A percentile compares a stretch with the other conserved stretches of the same genome.
Evolutionary conservation across 2,329 filamentous ascomycete genomes (phyloP).

Genomic region (Pochonia chlamydosporia): DNA sequence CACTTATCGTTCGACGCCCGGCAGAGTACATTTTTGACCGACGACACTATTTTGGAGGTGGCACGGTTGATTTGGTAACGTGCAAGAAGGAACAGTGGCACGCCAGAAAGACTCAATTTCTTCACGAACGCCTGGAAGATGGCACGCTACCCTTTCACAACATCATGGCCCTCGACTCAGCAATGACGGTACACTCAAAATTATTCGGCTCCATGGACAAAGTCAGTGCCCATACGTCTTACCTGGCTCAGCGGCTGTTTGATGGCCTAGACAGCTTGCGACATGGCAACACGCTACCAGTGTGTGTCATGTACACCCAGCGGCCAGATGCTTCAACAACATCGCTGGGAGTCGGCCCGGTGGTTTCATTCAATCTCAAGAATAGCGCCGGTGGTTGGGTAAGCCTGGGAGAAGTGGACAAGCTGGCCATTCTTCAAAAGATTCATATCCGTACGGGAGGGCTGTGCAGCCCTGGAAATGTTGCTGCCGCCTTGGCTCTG

Average conservation of each 20-base stretch:
- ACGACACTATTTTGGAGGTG: constrained; percentile 84
- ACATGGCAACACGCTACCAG: constrained; percentile 62
- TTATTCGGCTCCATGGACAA: constrained; percentile 67
- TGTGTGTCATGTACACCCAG: constrained; percentile 61
- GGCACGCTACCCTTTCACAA: constrained; percentile 87
- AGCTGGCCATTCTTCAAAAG: constrained; percentile 68
- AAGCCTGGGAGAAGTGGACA: constrained; percentile 80
- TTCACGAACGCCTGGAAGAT: constrained; percentile 84
- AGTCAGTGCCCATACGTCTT: constrained; percentile 66
- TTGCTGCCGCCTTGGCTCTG: constrained; percentile 67
- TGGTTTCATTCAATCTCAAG: constrained; percentile 77
- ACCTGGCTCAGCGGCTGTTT: constrained; percentile 55
- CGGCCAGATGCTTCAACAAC: constrained; percentile 10
- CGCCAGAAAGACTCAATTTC: constrained; percentile 60
- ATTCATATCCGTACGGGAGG: constrained; percentile 86
- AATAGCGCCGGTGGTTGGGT: constrained; percentile 67
- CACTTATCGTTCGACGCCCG: constrained; percentile 71
- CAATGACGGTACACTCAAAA: constrained; percentile 61
- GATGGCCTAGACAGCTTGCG: constrained; percentile 50
- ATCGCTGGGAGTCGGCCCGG: constrained; percentile 58
- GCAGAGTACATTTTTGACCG: constrained; percentile 57
- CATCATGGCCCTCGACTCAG: constrained; percentile 75
- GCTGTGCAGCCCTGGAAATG: constrained; percentile 85
- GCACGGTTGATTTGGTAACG: constrained; percentile 86
- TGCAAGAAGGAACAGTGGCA: constrained; percentile 73